A percentile compares a stretch with the other conserved stretches of the same genome.
phyloP scores from a whole-genome alignment of 2,329 filamentous ascomycete genomes.

The Pseudogymnoascus sp. region DNA sequence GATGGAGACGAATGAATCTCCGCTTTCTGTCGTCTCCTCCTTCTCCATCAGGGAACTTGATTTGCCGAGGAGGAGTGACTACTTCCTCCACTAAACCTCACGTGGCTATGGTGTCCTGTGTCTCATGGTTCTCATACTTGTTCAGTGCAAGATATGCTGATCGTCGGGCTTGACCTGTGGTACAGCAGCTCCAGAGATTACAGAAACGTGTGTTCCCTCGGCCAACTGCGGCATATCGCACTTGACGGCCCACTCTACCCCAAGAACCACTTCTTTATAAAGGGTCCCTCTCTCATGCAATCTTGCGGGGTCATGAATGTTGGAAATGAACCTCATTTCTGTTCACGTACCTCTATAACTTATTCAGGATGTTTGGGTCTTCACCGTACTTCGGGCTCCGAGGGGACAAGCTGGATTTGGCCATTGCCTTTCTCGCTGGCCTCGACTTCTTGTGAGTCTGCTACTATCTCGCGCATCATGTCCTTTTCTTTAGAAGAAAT shows the following conservation, averaged over 20 bases:
- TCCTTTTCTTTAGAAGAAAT: constrained; percentile 41
- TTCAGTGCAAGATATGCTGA: not conserved
- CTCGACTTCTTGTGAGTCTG: constrained; percentile 56
- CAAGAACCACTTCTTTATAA: constrained; percentile 1
- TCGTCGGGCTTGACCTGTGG: not conserved
- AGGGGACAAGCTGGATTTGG: constrained; percentile 57
- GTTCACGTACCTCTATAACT: not conserved
- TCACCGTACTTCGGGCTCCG: constrained; percentile 53
- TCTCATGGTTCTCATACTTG: not conserved
- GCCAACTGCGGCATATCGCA: not conserved
- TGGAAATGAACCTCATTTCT: not conserved
- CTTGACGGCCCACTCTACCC: not conserved
- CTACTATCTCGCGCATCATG: not conserved
- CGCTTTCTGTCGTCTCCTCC: not conserved
- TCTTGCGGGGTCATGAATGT: not conserved
- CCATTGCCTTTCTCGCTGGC: constrained; percentile 62
- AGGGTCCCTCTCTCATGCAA: not conserved
- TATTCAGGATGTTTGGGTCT: constrained; percentile 16
- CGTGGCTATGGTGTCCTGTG: not conserved
- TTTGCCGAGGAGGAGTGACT: not conserved
- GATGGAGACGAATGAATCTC: not conserved
- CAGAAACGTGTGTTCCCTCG: not conserved
- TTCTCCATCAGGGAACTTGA: not conserved
- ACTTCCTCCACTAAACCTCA: not conserved
- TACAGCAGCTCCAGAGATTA: not conserved